Evolutionary conservation across 225 moss, liverwort and hornwort genomes (phyloP), one percentile per base, ranked within the genome.

Genomic region (Pseudoscleropodium purum): DNA sequence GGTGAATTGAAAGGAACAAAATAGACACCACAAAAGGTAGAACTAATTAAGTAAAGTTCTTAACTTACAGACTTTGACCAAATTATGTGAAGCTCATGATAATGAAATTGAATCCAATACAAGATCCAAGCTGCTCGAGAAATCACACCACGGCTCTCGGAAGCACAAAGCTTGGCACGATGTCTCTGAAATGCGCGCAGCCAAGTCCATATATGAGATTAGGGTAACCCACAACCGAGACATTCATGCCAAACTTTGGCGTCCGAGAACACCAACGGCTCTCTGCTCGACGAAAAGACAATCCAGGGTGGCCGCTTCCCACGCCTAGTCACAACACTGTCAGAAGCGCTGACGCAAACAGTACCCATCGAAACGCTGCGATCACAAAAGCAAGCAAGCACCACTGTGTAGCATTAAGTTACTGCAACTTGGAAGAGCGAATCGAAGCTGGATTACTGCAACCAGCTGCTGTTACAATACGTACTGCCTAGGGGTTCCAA

Each of bases 141-240:
- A 88, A n/a, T 24, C 78, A 85, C 79, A 80, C 33, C 29, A n/a
- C 67, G 41, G 75, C 84, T 82, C 89, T 89, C 26, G 20, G 92
- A 89, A 91, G 91, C 92, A 92, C 92, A 92, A 91, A 91, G 89
- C 92, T 92, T 92, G 92, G 92, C 92, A 92, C 92, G 92, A 91
- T 83, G 77, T 82, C 89, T 91, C 57, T 29, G 70, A 77, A 85
- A 30, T 57, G 41, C 16, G 9, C 61, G 41, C 54, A 26, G 27
- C 59, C 78, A 37, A 16, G 67, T 54, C 67, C 84, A 13, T 10
- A 13, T 10, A 65, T 41, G 43, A 49, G 83, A 75, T 89, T 87
- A 87, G 91, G 84, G 80, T 87, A 80, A 69, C 68, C 86, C 74
- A 68, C 86, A 75, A 81, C 86, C 8, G 34, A 69, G 87, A 86